These are phyloP conservation scores for Saccharomycopsis capsularis DNA, from an alignment of 805 yeast species.

Conservation along the genomic window DNA sequence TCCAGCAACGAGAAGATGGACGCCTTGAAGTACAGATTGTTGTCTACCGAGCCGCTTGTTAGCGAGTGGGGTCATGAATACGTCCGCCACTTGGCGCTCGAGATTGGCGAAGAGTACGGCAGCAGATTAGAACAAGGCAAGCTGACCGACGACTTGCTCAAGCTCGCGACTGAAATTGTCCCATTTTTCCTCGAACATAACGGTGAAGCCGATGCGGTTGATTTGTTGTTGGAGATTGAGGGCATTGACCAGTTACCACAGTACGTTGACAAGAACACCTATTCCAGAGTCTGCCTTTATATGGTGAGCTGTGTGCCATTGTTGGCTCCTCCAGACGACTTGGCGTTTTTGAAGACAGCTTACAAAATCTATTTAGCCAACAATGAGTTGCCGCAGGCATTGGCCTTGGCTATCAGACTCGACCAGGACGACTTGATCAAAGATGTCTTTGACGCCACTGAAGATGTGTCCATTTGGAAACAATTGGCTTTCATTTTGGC, in stretches of 20 bases:
- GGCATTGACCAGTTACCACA: slow-evolving; percentile 73
- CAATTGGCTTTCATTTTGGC: slow-evolving; percentile 89
- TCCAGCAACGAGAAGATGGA: slow-evolving; percentile 76
- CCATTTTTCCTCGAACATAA: slow-evolving; percentile 90
- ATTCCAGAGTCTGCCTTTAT: slow-evolving; percentile 83
- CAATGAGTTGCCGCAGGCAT: slow-evolving; percentile 80
- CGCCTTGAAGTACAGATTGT: slow-evolving; percentile 70
- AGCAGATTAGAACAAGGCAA: slow-evolving; percentile 38
- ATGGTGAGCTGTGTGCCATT: slow-evolving; percentile 96
- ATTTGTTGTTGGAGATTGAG: slow-evolving; percentile 83
- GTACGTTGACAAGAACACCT: slow-evolving; percentile 79
- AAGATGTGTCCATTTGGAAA: slow-evolving; percentile 67
- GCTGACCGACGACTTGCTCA: slow-evolving; percentile 38
- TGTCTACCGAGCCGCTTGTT: slow-evolving; percentile 48
- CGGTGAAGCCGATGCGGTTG: slow-evolving; percentile 98
- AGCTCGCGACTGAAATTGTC: slow-evolving; percentile 67
- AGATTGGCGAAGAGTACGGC: slow-evolving; percentile 83
- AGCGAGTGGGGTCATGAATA: slow-evolving; percentile 98
- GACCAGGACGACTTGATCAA: slow-evolving; percentile 74
- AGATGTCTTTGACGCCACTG: slow-evolving; percentile 75
- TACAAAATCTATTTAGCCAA: slow-evolving; percentile 75
- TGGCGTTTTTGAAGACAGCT: slow-evolving; percentile 80
- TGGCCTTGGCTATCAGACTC: slow-evolving; percentile 80
- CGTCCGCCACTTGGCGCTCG: slow-evolving; percentile 89
- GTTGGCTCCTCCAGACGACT: slow-evolving; percentile 91